Evolutionary conservation across 139 green algal species (phyloP).

Genomic region (Auxenochlorella protothecoides): DNA sequence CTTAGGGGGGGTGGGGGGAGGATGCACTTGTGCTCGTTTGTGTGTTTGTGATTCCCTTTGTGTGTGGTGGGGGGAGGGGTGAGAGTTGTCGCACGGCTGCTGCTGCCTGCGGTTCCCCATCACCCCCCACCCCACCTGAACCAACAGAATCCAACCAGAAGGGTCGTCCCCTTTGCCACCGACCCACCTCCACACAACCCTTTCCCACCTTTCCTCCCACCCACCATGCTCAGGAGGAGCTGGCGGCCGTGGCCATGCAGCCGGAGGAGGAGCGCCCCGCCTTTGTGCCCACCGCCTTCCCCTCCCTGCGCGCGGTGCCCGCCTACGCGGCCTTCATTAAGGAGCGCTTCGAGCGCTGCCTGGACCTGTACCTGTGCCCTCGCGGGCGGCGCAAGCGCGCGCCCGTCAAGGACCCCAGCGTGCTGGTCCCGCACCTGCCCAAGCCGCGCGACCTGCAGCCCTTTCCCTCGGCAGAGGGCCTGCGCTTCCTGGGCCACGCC

Average conservation of each 20-base stretch:
- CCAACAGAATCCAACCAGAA: no score
- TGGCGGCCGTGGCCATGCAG: slow-evolving; percentile 46
- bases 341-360: slow-evolving; percentile 94
- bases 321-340: slow-evolving; percentile 82
- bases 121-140: no score
- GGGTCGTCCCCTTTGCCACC: no score
- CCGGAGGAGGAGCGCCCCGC: slow-evolving; percentile 42
- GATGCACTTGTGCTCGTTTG: no score
- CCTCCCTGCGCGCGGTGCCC: slow-evolving; percentile 60
- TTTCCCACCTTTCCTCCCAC: no score
- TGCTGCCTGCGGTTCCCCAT: not conserved
- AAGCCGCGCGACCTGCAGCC: slow-evolving; percentile 87
- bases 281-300: slow-evolving; percentile 55
- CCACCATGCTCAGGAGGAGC: slow-evolving; percentile 49
- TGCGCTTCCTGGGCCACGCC: slow-evolving; percentile 72
- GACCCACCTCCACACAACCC: no score
- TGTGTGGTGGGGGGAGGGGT: no score
- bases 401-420: slow-evolving; percentile 63
- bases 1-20: no score
- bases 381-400: slow-evolving; percentile 58
- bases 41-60: no score
- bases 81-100: not conserved
- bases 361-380: slow-evolving; percentile 97
- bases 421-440: slow-evolving; percentile 82
- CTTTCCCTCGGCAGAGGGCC: slow-evolving; percentile 66